Percentiles rank a stretch among this genome's conserved stretches.
phyloP scores from a whole-genome alignment of 208 protist species.

The Entamoeba invadens region DNA sequence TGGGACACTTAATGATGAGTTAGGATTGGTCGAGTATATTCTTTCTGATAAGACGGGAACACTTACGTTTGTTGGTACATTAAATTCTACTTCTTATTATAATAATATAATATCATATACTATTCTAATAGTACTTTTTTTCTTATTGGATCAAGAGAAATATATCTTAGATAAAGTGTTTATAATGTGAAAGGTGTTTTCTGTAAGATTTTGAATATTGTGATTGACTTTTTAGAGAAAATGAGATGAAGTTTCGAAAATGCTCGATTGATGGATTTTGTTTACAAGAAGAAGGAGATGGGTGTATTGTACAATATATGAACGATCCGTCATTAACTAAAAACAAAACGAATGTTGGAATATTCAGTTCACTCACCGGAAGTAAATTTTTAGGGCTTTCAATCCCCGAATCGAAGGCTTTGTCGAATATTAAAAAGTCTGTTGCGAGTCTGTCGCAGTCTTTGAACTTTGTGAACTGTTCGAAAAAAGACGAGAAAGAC shows the following conservation, averaged over 20 bases:
- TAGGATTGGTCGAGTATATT: conserved; percentile 38
- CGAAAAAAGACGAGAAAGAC: too few species aligned
- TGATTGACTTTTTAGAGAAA: too few species aligned
- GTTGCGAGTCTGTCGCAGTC: too few species aligned
- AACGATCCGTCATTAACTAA: not conserved
- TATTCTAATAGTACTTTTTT: too few species aligned
- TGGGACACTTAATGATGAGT: not conserved
- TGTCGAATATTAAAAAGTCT: too few species aligned
- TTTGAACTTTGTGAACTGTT: too few species aligned
- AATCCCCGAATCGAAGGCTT: too few species aligned
- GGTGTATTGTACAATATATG: not conserved
- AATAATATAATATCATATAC: not conserved
- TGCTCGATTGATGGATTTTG: not conserved
- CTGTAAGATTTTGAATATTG: too few species aligned
- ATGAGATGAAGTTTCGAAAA: not conserved
- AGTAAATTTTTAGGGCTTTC: not conserved
- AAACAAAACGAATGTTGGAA: not conserved
- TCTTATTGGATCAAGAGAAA: too few species aligned
- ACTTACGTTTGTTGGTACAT: conserved; percentile 38
- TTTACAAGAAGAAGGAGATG: not conserved
- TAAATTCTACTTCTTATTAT: not conserved
- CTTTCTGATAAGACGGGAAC: conserved; percentile 65
- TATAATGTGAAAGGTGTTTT: too few species aligned
- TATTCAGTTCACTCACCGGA: not conserved
- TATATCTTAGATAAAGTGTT: too few species aligned